Evolutionary conservation across 805 yeast species (phyloP), one percentile per base, ranked within the genome.

Genomic region (Schwanniomyces yamadae): DNA sequence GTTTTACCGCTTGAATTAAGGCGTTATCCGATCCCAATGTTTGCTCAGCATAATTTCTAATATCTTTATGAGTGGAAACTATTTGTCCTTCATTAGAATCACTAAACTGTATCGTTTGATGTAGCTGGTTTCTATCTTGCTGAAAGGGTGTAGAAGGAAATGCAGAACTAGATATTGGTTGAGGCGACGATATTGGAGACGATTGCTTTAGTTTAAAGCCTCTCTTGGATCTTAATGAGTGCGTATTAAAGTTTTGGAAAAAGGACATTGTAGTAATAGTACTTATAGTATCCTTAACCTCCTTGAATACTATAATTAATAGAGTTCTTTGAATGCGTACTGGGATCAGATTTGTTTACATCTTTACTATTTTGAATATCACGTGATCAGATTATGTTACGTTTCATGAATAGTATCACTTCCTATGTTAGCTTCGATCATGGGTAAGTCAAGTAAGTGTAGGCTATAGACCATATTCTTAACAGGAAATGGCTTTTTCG

Each of bases 1-100:
- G 69, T 54, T 84, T 84, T 15, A 91, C 98, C 0, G 98, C 98
- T 59, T 88, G 95, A 17, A 85, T 84, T 45, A 93, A 70, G 2
- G 90, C 90, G 21, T 91, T 82, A 23, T 91, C 95, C 0, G 96
- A 84, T 0, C 99, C 99, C 33, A 93, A 69, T 0, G 99, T 91
- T 28, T 95, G 89, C 57, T 91, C 98, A 0, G 96, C 99, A 52
- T 89, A 88, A 52, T 73, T 80, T 41, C 95, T 77, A 39, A 93
- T 77, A 52, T 85, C 93, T 50, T 72, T 78, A 54, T 85, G 95
- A 5, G 70, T 56, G 1, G 71, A 60, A n/a, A 66, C 71, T 16
- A 59, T 53, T 34, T 65, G 69, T 5, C 44, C 37, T 5, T 42
- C 45, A 18, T 43, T 38, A 11, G 36, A 36, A 13, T 34, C 36